phyloP scores from a whole-genome alignment of 192 early-diverging fungal species.

The Spizellomyces punctatus region DNA sequence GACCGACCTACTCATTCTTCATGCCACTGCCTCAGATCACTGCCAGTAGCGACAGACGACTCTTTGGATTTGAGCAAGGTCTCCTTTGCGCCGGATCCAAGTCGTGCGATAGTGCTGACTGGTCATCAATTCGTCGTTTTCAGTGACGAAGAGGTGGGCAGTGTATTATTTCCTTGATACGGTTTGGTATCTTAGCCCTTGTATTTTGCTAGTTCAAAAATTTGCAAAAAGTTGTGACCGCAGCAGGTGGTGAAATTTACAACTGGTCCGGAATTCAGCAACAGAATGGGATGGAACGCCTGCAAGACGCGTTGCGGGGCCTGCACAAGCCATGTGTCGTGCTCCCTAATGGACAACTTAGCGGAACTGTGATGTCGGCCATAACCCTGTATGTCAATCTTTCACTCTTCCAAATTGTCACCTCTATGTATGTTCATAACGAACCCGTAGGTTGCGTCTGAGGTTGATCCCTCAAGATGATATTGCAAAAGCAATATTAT shows the following conservation, averaged over 20 bases:
- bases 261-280: background rate
- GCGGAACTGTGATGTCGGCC: too few species aligned
- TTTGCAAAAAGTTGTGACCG: background rate
- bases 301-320: too few species aligned
- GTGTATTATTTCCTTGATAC: background rate
- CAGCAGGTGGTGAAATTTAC: background rate
- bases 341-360: too few species aligned
- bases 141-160: conserved; percentile 4
- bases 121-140: background rate
- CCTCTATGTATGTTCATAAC: too few species aligned
- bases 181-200: background rate
- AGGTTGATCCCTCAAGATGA: conserved; percentile 5
- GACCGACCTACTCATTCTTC: too few species aligned
- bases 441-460: background rate
- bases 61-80: background rate
- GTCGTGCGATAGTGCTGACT: background rate
- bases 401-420: too few species aligned
- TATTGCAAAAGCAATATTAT: conserved; percentile 8
- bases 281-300: too few species aligned
- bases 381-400: too few species aligned
- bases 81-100: background rate
- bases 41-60: background rate
- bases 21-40: too few species aligned
- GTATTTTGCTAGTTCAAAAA: background rate
- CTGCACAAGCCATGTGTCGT: too few species aligned